phyloP scores from a whole-genome alignment of 352 stramenopile genomes.

The Blastocystis sp. region DNA sequence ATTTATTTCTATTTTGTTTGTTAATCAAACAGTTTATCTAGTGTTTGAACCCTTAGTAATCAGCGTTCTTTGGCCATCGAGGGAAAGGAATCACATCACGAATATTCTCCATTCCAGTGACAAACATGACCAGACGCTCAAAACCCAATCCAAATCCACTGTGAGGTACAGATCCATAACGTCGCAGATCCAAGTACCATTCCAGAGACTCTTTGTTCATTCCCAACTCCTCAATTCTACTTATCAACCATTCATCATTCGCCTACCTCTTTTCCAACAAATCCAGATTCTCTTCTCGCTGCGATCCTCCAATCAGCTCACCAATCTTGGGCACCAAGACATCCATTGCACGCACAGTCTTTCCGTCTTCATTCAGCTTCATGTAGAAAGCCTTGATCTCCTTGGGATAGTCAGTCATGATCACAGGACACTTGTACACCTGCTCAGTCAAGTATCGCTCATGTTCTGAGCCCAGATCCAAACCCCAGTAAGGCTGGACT shows the following conservation, averaged over 20 bases:
- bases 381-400: slow-evolving; percentile 99
- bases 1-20: too few relatives aligned
- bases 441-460: slow-evolving; percentile 86
- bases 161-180: slow-evolving; percentile 91
- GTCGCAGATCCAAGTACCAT: slow-evolving; percentile 94
- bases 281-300: slow-evolving; percentile 83
- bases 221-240: slow-evolving; percentile 66
- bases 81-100: slow-evolving; percentile 93
- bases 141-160: slow-evolving; percentile 94
- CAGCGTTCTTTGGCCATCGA: slow-evolving; percentile 85
- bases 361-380: slow-evolving; percentile 85
- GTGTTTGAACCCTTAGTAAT: slow-evolving; percentile 72
- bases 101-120: slow-evolving; percentile 96
- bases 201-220: slow-evolving; percentile 79
- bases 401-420: slow-evolving; percentile 95
- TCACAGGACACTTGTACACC: slow-evolving; percentile 69
- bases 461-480: slow-evolving; percentile 92
- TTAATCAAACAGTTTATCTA: too few relatives aligned
- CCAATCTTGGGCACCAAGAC: slow-evolving; percentile 81
- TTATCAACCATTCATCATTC: not conserved
- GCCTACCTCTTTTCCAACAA: slow-evolving; percentile 68
- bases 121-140: slow-evolving; percentile 91
- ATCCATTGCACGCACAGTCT: slow-evolving; percentile 87
- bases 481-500: slow-evolving; percentile 75
- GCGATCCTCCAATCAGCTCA: slow-evolving; percentile 90